Conservation (phyloP, 352 stramenopile species). For the Pythium periplocum region DNA sequence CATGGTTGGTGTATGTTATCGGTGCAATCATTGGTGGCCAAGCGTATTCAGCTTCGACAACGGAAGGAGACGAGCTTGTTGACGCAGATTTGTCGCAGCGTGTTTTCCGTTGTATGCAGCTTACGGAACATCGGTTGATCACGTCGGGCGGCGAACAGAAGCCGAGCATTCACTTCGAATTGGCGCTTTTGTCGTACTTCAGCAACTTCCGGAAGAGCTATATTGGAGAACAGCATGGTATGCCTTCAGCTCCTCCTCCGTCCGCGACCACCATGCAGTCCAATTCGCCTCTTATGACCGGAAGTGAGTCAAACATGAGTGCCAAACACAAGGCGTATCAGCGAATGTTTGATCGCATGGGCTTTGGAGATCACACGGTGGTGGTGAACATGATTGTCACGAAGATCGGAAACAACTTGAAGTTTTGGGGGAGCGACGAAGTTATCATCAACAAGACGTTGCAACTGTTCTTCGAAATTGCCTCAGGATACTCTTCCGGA, state of each 20-base stretch:
- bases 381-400: slow-evolving; percentile 99
- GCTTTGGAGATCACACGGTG: slow-evolving; percentile 94
- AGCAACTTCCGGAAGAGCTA: slow-evolving; percentile 91
- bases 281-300: slow-evolving; percentile 80
- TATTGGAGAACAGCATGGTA: slow-evolving; percentile 88
- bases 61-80: slow-evolving; percentile 92
- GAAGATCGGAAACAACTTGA: slow-evolving; percentile 98
- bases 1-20: slow-evolving; percentile 97
- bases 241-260: slow-evolving; percentile 67
- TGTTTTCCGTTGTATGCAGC: slow-evolving; percentile 94
- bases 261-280: slow-evolving; percentile 38
- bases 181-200: slow-evolving; percentile 96
- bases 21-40: slow-evolving; percentile 95
- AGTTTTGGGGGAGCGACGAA: slow-evolving; percentile 96
- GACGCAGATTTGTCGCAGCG: slow-evolving; percentile 95
- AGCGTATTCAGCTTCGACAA: slow-evolving; percentile 89
- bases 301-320: slow-evolving; percentile 61
- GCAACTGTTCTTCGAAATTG: slow-evolving; percentile 96
- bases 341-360: slow-evolving; percentile 97
- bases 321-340: slow-evolving; percentile 95
- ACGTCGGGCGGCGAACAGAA: slow-evolving; percentile 74
- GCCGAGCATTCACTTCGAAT: slow-evolving; percentile 92
- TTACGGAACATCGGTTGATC: slow-evolving; percentile 94
- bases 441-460: slow-evolving; percentile 96
- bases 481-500: slow-evolving; percentile 93